Conservation (phyloP, 1,284 basidiomycete genomes). For the Laetiporus sulphureus region DNA sequence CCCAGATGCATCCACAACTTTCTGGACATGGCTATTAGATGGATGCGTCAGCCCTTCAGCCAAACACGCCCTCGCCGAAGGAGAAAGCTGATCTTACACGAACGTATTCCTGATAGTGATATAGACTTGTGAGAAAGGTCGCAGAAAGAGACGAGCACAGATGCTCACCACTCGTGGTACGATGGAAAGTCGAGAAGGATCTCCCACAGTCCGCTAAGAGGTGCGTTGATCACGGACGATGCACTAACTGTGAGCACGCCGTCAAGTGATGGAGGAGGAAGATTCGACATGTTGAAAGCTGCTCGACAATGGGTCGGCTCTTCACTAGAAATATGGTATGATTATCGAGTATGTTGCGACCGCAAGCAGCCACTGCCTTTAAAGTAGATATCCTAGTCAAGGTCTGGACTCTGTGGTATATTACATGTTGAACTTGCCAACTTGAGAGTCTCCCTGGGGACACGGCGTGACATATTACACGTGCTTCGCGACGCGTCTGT, state of each 20-base stretch:
- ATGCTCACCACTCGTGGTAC: slow-evolving; percentile 44
- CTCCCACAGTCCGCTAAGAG: slow-evolving; percentile 41
- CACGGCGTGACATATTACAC: too few species aligned
- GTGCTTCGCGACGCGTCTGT: too few species aligned
- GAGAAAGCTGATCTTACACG: slow-evolving; percentile 34
- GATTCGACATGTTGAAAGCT: slow-evolving; percentile 7
- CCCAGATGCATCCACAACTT: slow-evolving; percentile 37
- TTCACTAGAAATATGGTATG: too few species aligned
- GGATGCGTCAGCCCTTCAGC: not conserved
- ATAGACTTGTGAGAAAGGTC: not conserved
- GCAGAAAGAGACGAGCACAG: not conserved
- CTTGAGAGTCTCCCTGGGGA: too few species aligned
- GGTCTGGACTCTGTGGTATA: too few species aligned
- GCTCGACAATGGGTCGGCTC: too few species aligned
- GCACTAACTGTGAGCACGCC: slow-evolving; percentile 33
- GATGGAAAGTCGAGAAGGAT: slow-evolving; percentile 39
- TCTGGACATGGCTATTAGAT: slow-evolving; percentile 47
- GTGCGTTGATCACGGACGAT: slow-evolving; percentile 39
- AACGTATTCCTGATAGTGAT: slow-evolving; percentile 53
- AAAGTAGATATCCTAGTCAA: too few species aligned
- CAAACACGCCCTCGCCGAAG: not conserved
- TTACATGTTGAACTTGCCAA: too few species aligned
- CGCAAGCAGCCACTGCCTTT: too few species aligned
- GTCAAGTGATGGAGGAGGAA: slow-evolving; percentile 12
- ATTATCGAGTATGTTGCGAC: too few species aligned